phyloP scores from a whole-genome alignment of 148 eudicot genomes.

The Rhododendron ovatum region DNA sequence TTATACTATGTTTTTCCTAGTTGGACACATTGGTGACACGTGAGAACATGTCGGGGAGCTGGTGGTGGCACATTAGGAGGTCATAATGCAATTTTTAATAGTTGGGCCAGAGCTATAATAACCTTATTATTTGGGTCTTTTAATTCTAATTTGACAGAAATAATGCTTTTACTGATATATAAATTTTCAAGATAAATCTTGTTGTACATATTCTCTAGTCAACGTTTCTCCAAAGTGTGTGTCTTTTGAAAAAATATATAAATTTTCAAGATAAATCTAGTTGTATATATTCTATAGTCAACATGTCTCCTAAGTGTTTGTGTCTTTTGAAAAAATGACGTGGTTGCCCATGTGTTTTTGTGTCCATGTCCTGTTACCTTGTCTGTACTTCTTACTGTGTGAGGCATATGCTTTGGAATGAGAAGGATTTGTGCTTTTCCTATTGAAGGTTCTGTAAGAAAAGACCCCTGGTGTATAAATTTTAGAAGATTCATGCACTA shows the following conservation, averaged over 20 bases:
- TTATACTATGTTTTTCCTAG: neutral
- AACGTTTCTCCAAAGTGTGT: neutral
- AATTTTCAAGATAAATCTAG: neutral
- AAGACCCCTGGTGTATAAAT: neutral
- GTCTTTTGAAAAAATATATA: neutral
- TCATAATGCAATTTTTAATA: neutral
- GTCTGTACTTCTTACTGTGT: neutral
- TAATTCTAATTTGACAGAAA: neutral
- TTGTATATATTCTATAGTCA: neutral
- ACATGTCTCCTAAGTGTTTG: neutral
- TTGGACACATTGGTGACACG: neutral
- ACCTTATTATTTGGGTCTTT: neutral
- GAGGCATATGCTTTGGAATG: neutral
- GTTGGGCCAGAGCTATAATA: neutral
- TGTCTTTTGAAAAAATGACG: neutral
- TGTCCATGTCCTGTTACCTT: neutral
- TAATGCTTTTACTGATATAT: neutral
- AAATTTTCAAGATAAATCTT: neutral
- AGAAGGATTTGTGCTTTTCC: conserved; percentile 1
- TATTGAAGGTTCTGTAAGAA: neutral
- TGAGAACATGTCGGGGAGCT: neutral
- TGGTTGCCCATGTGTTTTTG: neutral
- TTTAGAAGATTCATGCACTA: neutral
- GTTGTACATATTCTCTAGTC: neutral
- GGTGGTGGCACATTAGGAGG: neutral